phyloP scores from a whole-genome alignment of 2,329 filamentous ascomycete species.

The Aspergillus quadricinctus region DNA sequence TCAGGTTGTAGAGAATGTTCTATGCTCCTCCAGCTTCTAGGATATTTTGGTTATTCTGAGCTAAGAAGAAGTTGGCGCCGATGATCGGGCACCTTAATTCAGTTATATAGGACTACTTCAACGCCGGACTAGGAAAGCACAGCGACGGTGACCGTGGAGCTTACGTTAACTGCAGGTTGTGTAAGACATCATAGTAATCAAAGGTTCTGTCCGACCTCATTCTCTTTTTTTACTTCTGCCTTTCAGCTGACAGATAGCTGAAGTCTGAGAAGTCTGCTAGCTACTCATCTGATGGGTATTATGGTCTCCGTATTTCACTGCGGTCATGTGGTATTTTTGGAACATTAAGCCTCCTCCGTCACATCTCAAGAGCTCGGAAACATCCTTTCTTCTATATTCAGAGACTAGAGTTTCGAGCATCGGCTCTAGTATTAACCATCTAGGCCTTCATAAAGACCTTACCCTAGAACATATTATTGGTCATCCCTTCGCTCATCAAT shows the following conservation, averaged over 20 bases:
- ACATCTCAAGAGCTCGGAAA: not conserved
- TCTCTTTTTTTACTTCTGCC: not conserved
- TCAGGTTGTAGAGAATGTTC: slow-evolving; percentile 1
- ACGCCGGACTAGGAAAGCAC: not conserved
- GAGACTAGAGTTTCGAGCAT: not conserved
- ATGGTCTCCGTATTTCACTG: not conserved
- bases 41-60: not conserved
- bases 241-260: not conserved
- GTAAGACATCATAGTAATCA: not conserved
- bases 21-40: not conserved
- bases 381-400: not conserved
- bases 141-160: not conserved
- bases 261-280: not conserved
- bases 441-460: not conserved
- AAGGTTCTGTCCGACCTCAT: not conserved
- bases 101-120: not conserved
- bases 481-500: not conserved
- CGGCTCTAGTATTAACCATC: not conserved
- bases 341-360: not conserved
- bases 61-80: slow-evolving; percentile 1
- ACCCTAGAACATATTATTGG: not conserved
- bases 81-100: not conserved
- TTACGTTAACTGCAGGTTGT: not conserved
- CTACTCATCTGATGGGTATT: not conserved
- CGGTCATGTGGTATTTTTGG: not conserved